Conservation (phyloP, 2,329 filamentous ascomycete genomes). For the Diaporthe humulicola region DNA sequence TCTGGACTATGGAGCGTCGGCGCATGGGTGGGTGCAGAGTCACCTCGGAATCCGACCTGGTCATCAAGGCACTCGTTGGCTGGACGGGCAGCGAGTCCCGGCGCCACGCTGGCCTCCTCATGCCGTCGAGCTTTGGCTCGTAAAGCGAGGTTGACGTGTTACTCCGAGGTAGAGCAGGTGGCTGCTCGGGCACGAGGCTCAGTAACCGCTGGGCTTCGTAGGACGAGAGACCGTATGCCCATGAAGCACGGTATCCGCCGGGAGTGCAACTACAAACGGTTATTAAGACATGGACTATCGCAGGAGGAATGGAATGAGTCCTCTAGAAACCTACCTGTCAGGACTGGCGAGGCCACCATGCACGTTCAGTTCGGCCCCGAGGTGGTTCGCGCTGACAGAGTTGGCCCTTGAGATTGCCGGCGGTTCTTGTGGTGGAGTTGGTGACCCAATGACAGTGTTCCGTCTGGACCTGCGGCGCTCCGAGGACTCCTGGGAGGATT, state of each 20-base stretch:
- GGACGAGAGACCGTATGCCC: constrained; percentile 58
- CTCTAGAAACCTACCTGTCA: constrained; percentile 46
- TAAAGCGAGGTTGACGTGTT: constrained; percentile 22
- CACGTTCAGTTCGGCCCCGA: constrained; percentile 45
- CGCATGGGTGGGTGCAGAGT: constrained; percentile 62
- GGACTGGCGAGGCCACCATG: constrained; percentile 45
- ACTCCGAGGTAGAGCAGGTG: constrained; percentile 23
- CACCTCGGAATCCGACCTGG: constrained; percentile 60
- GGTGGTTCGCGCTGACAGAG: constrained; percentile 47
- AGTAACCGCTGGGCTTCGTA: constrained; percentile 61
- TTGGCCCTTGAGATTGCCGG: constrained; percentile 47
- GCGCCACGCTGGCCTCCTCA: constrained; percentile 49
- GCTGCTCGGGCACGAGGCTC: constrained; percentile 52
- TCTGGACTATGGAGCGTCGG: constrained; percentile 62
- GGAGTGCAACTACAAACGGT: constrained; percentile 48
- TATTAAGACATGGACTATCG: constrained; percentile 2
- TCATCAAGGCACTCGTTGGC: constrained; percentile 47
- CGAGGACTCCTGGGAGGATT: constrained; percentile 48
- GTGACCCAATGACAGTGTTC: constrained; percentile 49
- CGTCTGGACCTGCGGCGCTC: constrained; percentile 43
- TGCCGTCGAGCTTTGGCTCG: constrained; percentile 46
- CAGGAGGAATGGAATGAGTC: not conserved
- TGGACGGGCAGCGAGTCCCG: constrained; percentile 52
- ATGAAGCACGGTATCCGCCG: constrained; percentile 53
- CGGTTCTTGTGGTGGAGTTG: constrained; percentile 38